Evolutionary conservation across 2,329 filamentous ascomycete genomes (phyloP).

Genomic region (Colletotrichum paranaense): DNA sequence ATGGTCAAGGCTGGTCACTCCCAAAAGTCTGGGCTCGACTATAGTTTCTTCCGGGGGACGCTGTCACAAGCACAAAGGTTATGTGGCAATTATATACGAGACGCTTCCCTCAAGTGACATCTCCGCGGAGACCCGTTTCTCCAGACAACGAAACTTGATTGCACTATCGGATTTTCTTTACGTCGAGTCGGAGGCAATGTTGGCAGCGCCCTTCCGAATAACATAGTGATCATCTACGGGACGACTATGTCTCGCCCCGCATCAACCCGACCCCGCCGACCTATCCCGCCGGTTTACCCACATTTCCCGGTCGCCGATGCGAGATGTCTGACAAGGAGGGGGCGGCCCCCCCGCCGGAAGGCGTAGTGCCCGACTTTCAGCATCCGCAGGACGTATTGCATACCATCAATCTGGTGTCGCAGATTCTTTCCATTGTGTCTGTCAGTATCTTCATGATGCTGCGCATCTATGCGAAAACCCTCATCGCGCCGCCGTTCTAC

Average conservation of each 20-base stretch:
- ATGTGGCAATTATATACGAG: not conserved
- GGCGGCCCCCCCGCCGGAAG: constrained; percentile 40
- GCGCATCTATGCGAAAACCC: constrained; percentile 41
- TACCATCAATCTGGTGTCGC: constrained; percentile 42
- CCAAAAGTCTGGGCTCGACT: not conserved
- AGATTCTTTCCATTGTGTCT: constrained; percentile 42
- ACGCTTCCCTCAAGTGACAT: not conserved
- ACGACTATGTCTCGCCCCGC: not conserved
- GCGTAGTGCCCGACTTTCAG: constrained; percentile 40
- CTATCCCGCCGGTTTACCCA: not conserved
- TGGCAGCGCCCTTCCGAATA: not conserved
- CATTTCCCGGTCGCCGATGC: constrained; percentile 1
- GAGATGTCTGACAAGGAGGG: constrained; percentile 22
- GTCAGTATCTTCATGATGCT: constrained; percentile 41
- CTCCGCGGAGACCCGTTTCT: not conserved
- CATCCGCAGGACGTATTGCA: constrained; percentile 42
- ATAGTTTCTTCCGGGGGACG: not conserved
- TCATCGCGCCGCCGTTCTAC: constrained; percentile 30
- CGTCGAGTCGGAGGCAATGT: not conserved
- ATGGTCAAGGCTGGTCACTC: not conserved
- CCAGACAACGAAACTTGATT: not conserved
- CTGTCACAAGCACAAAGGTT: not conserved
- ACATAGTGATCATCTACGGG: not conserved
- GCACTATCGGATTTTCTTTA: not conserved
- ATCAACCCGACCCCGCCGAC: not conserved